phyloP scores from a whole-genome alignment of 257 asterid species.

The Rehmannia glutinosa region DNA sequence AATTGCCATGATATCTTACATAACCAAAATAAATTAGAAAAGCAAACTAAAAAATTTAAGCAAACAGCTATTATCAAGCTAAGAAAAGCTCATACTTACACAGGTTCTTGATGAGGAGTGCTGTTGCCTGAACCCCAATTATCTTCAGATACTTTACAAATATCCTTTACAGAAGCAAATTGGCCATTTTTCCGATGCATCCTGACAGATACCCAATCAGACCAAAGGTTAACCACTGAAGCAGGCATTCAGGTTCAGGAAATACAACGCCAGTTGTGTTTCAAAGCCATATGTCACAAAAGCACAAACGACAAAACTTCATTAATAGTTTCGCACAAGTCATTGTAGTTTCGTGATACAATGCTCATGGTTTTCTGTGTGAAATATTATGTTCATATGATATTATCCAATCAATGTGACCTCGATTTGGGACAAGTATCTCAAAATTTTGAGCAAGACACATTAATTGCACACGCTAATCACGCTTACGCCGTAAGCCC shows the following conservation, averaged over 20 bases:
- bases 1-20: not conserved
- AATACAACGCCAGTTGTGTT: too few species aligned
- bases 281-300: not conserved
- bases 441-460: too few species aligned
- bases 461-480: not conserved
- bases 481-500: not conserved
- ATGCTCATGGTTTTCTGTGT: not conserved
- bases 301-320: not conserved
- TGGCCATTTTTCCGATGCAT: constrained; percentile 51
- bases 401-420: too few species aligned
- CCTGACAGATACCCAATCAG: constrained; percentile 26
- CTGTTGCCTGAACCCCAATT: constrained; percentile 28
- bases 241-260: not conserved
- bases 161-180: constrained; percentile 43
- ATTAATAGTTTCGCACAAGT: not conserved
- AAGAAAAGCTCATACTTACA: constrained; percentile 32
- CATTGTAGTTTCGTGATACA: not conserved
- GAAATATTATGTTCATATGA: not conserved
- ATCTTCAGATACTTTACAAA: constrained; percentile 21
- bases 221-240: constrained; percentile 3
- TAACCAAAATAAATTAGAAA: not conserved
- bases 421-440: too few species aligned
- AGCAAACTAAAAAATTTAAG: not conserved
- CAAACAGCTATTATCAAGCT: not conserved
- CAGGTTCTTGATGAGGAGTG: constrained; percentile 27